Evolutionary conservation across 2,329 filamentous ascomycete species (phyloP).

Genomic region (Thielaviopsis ethacetica): DNA sequence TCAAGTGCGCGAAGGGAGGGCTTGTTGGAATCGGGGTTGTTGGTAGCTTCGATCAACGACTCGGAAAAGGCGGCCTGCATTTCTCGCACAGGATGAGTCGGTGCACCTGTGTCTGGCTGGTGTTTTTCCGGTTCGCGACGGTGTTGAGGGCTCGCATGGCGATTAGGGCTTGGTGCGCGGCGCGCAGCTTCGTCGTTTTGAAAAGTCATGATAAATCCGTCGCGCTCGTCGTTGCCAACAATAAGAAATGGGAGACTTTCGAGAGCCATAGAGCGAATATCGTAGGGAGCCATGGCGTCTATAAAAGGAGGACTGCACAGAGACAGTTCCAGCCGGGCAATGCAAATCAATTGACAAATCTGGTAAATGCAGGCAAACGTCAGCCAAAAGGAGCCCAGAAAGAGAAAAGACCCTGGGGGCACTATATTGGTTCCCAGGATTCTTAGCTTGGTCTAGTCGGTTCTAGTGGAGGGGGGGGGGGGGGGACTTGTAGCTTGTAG

Average conservation of each 20-base stretch:
- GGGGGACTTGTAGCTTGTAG: too few relatives aligned
- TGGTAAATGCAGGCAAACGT: slow-evolving; percentile 8
- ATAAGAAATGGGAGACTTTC: slow-evolving; percentile 11
- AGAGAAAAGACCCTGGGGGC: slow-evolving; percentile 6
- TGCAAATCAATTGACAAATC: slow-evolving; percentile 11
- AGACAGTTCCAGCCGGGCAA: slow-evolving; percentile 1
- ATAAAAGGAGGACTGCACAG: slow-evolving; percentile 6
- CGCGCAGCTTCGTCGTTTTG: slow-evolving; percentile 2
- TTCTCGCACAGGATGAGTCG: slow-evolving; percentile 51
- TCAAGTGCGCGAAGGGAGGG: slow-evolving; percentile 37
- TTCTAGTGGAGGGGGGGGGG: slow-evolving; percentile 4
- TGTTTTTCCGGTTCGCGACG: not conserved
- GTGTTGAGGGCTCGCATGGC: too few relatives aligned
- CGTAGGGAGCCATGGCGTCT: slow-evolving; percentile 10
- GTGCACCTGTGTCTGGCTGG: slow-evolving; percentile 15
- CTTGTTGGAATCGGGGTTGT: slow-evolving; percentile 20
- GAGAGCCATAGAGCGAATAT: slow-evolving; percentile 8
- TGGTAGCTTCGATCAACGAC: slow-evolving; percentile 47
- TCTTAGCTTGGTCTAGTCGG: slow-evolving; percentile 9
- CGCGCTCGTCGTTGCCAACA: slow-evolving; percentile 4
- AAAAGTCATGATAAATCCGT: slow-evolving; percentile 1
- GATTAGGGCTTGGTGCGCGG: too few relatives aligned
- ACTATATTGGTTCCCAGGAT: slow-evolving; percentile 9
- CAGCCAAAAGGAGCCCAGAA: slow-evolving; percentile 7
- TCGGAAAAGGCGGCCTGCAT: slow-evolving; percentile 76